Evolutionary conservation across 805 yeast species (phyloP).

Genomic region (Saturnispora quitensis): DNA sequence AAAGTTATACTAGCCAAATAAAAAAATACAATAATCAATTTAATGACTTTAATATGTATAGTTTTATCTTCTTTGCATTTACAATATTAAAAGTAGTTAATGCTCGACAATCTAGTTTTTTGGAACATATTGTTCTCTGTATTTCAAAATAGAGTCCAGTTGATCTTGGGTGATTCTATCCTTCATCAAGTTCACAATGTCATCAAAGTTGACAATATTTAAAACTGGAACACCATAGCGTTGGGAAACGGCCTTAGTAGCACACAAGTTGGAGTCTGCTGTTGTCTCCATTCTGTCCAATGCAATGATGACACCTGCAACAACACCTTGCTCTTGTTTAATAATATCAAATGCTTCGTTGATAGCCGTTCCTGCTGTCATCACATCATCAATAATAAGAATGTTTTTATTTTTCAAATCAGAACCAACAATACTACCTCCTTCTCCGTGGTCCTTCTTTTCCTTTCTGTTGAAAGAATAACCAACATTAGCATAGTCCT

Average conservation of each 20-base stretch:
- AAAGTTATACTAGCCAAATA: not conserved
- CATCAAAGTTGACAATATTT: constrained; percentile 66
- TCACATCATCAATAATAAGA: constrained; percentile 89
- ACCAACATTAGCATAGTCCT: constrained; percentile 59
- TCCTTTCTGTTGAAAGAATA: constrained; percentile 97
- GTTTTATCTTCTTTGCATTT: not conserved
- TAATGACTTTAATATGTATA: not conserved
- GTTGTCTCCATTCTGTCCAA: constrained; percentile 93
- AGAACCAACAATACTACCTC: constrained; percentile 89
- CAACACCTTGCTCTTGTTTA: constrained; percentile 53
- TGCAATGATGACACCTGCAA: constrained; percentile 82
- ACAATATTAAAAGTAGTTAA: not conserved
- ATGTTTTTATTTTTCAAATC: constrained; percentile 61
- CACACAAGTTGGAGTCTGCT: constrained; percentile 50
- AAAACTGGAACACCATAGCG: constrained; percentile 75
- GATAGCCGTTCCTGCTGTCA: constrained; percentile 98
- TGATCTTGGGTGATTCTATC: constrained; percentile 50
- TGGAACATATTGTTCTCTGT: constrained; percentile 45
- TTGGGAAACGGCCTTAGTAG: constrained; percentile 71
- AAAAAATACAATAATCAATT: not conserved
- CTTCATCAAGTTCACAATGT: constrained; percentile 55
- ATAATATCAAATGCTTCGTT: constrained; percentile 87
- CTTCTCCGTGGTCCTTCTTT: constrained; percentile 97
- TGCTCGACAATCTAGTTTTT: constrained; percentile 4
- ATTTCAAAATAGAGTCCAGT: constrained; percentile 47